These are phyloP conservation scores for Hordeum marinum DNA, from an alignment of 176 grass and related monocot species.

Conservation along the genomic window DNA sequence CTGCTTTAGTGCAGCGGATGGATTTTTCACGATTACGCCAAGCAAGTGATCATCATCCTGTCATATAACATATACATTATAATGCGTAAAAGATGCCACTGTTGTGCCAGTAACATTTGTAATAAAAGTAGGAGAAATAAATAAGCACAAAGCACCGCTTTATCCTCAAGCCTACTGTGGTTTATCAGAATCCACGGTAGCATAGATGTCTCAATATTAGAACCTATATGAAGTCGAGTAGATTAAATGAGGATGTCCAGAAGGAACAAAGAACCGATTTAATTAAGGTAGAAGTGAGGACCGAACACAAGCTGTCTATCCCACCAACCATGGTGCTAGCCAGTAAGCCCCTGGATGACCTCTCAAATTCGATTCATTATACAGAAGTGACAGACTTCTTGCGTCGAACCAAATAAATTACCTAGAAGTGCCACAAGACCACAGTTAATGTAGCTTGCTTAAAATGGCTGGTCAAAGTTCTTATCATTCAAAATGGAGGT, in stretches of 20 bases:
- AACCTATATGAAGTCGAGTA: neutral
- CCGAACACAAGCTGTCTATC: neutral
- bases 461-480: neutral
- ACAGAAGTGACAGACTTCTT: neutral
- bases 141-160: neutral
- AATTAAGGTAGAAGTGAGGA: neutral
- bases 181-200: neutral
- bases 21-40: conserved; percentile 73
- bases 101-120: neutral
- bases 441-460: neutral
- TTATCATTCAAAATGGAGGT: neutral
- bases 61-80: conserved; percentile 24
- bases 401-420: neutral
- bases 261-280: neutral
- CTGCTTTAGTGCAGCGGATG: conserved; percentile 48
- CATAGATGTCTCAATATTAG: neutral
- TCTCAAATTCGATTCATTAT: neutral
- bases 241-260: neutral
- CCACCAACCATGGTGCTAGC: neutral
- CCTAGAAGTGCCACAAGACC: neutral
- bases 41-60: conserved; percentile 95
- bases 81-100: conserved; percentile 14
- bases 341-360: neutral
- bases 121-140: neutral
- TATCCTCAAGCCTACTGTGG: neutral